Conservation (phyloP, 768 basidiomycete genomes). For the Leccinum fibrillosum region DNA sequence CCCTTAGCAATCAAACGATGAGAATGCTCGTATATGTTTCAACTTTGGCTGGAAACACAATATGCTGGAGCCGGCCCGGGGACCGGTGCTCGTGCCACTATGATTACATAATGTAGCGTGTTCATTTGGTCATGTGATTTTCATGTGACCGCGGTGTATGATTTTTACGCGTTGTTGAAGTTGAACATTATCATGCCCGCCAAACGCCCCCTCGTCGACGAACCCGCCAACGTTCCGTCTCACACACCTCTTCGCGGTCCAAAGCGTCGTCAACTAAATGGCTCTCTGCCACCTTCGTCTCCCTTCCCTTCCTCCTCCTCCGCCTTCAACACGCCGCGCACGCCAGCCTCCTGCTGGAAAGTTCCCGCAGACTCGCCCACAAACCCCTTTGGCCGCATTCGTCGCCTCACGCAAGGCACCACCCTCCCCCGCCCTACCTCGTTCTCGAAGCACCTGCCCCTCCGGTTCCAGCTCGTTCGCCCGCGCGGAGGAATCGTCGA, state of each 20-base stretch:
- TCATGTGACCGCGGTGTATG: not conserved
- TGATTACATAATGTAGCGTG: no score
- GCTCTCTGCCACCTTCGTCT: slow-evolving; percentile 27
- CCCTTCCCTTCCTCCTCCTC: slow-evolving; percentile 28
- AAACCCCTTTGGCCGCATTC: slow-evolving; percentile 64
- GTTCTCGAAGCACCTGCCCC: slow-evolving; percentile 58
- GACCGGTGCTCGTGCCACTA: no score
- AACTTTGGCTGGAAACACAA: no score
- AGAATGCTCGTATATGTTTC: no score
- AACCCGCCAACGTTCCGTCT: slow-evolving; percentile 12
- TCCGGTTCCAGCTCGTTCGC: slow-evolving; percentile 60
- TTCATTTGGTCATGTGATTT: not conserved
- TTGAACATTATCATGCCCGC: not conserved
- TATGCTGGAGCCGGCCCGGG: no score
- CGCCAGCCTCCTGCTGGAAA: slow-evolving; percentile 40
- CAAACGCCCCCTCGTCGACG: not conserved
- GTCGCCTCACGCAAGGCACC: slow-evolving; percentile 36
- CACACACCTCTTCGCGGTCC: slow-evolving; percentile 30
- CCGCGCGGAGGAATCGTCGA: slow-evolving; percentile 16
- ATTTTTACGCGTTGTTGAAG: not conserved
- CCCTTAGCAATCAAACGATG: no score
- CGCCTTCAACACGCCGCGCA: slow-evolving; percentile 32
- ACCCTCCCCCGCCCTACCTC: slow-evolving; percentile 42
- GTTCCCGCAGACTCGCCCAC: slow-evolving; percentile 64
- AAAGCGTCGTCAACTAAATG: slow-evolving; percentile 20